Percentiles rank a stretch among this genome's conserved stretches.
These are phyloP conservation scores for Entrophospora sp. DNA, from an alignment of 192 early-diverging fungal genomes.

Conservation along the genomic window DNA sequence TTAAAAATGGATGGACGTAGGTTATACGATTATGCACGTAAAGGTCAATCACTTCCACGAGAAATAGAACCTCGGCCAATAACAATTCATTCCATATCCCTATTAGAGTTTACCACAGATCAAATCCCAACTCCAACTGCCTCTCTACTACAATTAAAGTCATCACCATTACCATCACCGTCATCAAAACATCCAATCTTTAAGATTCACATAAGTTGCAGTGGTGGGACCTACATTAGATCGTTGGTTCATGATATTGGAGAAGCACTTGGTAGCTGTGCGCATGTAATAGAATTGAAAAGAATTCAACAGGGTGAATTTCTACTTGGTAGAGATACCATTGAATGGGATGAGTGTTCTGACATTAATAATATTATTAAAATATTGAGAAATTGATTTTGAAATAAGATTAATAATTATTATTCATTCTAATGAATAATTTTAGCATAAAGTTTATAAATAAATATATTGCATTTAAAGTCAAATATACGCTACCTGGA, in stretches of 20 bases:
- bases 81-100: conserved; percentile 29
- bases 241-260: conserved; percentile 65
- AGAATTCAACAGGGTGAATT: conserved; percentile 50
- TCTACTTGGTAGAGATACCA: conserved; percentile 38
- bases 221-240: conserved; percentile 67
- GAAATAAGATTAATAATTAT: no score
- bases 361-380: conserved; percentile 6
- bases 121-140: no score
- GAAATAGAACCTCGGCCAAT: conserved; percentile 32
- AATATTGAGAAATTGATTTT: no score
- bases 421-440: no score
- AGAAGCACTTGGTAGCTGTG: conserved; percentile 39
- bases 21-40: conserved; percentile 64
- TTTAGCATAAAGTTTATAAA: no score
- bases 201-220: conserved; percentile 51
- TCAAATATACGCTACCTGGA: no score
- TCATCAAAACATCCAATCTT: conserved; percentile 27
- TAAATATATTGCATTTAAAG: no score
- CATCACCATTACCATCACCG: not conserved
- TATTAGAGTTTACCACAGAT: conserved; percentile 27
- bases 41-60: conserved; percentile 33
- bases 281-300: conserved; percentile 52
- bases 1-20: conserved; percentile 57
- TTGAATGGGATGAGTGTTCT: not conserved
- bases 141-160: no score